phyloP scores from a whole-genome alignment of 495 filamentous ascomycete genomes.

The Penicillium desertorum region DNA sequence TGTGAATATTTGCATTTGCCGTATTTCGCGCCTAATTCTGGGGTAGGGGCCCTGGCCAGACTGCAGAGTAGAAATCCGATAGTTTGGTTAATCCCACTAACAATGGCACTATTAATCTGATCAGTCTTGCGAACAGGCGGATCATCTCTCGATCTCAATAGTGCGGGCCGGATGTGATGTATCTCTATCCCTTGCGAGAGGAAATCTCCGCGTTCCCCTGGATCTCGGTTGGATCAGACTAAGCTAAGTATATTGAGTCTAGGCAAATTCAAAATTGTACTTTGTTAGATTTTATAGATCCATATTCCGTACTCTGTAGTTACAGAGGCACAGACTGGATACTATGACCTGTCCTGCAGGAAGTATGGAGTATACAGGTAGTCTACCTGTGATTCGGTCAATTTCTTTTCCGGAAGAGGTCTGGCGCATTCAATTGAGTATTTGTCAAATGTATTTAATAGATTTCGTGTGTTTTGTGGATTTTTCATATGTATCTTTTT shows the following conservation, averaged over 20 bases:
- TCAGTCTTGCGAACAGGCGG: conserved; percentile 14
- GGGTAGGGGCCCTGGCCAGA: conserved; percentile 12
- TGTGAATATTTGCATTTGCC: conserved; percentile 4
- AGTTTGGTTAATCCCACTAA: conserved; percentile 21
- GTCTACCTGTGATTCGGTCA: background rate
- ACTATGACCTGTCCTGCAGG: conserved; percentile 2
- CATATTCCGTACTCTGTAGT: background rate
- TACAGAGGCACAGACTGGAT: background rate
- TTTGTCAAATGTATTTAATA: background rate
- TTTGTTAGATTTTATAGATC: conserved; percentile 1
- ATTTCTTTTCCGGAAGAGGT: background rate
- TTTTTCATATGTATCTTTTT: conserved; percentile 2
- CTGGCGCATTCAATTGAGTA: background rate
- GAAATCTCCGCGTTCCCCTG: conserved; percentile 18
- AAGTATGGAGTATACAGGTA: conserved; percentile 2
- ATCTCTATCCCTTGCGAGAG: conserved; percentile 12
- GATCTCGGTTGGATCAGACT: background rate
- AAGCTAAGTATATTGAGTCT: background rate
- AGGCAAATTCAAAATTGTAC: background rate
- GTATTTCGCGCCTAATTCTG: background rate
- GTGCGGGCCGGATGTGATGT: conserved; percentile 27
- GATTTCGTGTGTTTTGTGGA: background rate
- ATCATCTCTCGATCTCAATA: conserved; percentile 23
- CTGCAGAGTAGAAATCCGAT: conserved; percentile 10
- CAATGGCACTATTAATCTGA: conserved; percentile 27